Evolutionary conservation across 1,284 basidiomycete species (phyloP), one percentile per base, ranked within the genome.

Genomic region (Ganoderma boninense): DNA sequence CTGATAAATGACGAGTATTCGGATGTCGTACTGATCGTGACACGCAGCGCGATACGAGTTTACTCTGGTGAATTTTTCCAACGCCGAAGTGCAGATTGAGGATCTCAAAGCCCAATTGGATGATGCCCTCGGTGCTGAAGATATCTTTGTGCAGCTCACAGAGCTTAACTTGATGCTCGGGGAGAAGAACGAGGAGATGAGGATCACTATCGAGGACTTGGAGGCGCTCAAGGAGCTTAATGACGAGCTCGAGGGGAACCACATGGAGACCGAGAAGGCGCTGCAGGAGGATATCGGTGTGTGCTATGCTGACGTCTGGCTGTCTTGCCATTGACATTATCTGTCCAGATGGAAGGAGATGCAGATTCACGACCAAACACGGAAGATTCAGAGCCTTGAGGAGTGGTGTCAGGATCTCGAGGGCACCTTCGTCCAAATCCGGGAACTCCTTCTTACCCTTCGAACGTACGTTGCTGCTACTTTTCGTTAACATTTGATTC

Each of bases 121-220:
- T 78, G 96, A 97, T 79, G 96, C 98, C 0, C 87, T 98, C 2
- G 95, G 95, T 23, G 96, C 97, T 0, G 97, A 99, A 80, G 98
- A 99, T 73, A 93, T 99, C 87, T 89, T 99, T 7, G 96, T 98
- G 57, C 93, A 97, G 77, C 87, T 99, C 46, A 99, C 97, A 0
- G 97, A 99, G 78, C 91, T 96, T 35, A 99, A 99, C 79, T 86
- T 98, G 29, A 90, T 93, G 82, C 89, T 98, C 64, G 92, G 94
- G 74, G 97, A 95, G 95, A 97, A 95, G 90, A 95, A 99, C 74
- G 97, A 99, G 78, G 96, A 98, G 82, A 97, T 99, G 93, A 89
- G 94, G 6, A 92, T 95, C 67, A 95, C 94, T 0, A 96, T 99
- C 65, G 97, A 99, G 79, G 97, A 99, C 78, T 89, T 98, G 18